Evolutionary conservation across 2,329 filamentous ascomycete species (phyloP), one percentile per base, ranked within the genome.

Genomic region (Monilinia aucupariae): DNA sequence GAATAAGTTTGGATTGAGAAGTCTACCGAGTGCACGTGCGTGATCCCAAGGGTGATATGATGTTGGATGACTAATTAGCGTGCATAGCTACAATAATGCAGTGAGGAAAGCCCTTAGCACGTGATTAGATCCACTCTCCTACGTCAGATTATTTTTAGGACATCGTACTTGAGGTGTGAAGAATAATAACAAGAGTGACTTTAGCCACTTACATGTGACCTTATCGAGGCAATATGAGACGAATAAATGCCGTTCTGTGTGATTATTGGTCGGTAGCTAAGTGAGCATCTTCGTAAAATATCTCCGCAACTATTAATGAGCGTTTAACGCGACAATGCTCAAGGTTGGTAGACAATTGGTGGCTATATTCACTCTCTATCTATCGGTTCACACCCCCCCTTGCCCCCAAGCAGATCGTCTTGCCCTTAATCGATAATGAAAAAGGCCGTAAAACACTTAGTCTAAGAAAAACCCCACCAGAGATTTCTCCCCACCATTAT

Each of bases 81-180:
- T 48, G 45, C 45, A 47, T 15, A 3, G 20, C 4, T 22, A 47
- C n/a, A n/a, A n/a, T n/a, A n/a, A n/a, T n/a, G n/a, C n/a, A n/a
- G n/a, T n/a, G 1, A 15, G 17, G 52, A 13, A 32, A 45, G 53
- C 39, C 53, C 25, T 55, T 30, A 4, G 1, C 53, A 56, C 53
- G 53, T 56, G 53, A 56, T 25, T 0, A 6, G 9, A 45, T 45
- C 25, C 39, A 22, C 12, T 34, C 27, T n/a, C 6, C 39, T 56
- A 56, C 53, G 53, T 56, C 53, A 56, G 53, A 56, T 56, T 56
- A 56, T 56, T 47, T 58, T 58, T 20, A 58, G 41, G 27, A 27
- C 48, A 34, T 58, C 41, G 12, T 27, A 30, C 15, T 47, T 58
- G 54, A 86, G 4, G 41, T 58, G 27, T 0, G 3, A 47, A 1